phyloP scores from a whole-genome alignment of 331 rosid genomes.

The Pyracantha coccinea region DNA sequence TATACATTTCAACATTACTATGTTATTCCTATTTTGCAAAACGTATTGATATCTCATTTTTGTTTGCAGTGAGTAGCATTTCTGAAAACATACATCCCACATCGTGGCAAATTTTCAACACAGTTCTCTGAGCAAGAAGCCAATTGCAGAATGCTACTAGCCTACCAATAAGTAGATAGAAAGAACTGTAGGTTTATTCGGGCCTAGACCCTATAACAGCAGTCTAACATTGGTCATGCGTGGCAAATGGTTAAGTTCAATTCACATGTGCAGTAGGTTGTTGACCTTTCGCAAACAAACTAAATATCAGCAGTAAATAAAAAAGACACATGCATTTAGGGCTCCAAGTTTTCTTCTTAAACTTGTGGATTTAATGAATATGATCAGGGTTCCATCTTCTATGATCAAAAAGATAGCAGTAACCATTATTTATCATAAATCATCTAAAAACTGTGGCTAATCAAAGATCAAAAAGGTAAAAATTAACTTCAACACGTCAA shows the following conservation, averaged over 20 bases:
- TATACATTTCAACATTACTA: not conserved
- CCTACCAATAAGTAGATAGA: not conserved
- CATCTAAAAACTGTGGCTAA: not conserved
- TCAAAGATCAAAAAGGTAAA: constrained; percentile 1
- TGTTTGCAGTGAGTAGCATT: not conserved
- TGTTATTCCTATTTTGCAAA: not conserved
- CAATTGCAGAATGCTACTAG: not conserved
- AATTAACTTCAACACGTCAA: not conserved
- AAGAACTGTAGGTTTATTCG: not conserved
- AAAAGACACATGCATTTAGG: not conserved
- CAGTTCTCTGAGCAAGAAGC: not conserved
- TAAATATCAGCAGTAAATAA: not conserved
- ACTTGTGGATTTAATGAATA: not conserved
- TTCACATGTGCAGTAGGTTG: not conserved
- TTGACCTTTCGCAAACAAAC: not conserved
- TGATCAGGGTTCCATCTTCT: not conserved
- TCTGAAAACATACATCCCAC: constrained; percentile 3
- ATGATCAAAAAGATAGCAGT: not conserved
- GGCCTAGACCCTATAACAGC: not conserved
- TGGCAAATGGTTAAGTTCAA: not conserved
- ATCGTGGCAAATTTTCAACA: not conserved
- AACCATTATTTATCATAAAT: not conserved
- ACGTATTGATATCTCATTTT: not conserved
- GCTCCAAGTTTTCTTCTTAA: not conserved
- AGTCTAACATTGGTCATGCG: not conserved